A percentile compares a stretch with the other conserved stretches of the same genome.
phyloP scores from a whole-genome alignment of 371 early-diverging fungal genomes.

The Catenaria anguillulae region DNA sequence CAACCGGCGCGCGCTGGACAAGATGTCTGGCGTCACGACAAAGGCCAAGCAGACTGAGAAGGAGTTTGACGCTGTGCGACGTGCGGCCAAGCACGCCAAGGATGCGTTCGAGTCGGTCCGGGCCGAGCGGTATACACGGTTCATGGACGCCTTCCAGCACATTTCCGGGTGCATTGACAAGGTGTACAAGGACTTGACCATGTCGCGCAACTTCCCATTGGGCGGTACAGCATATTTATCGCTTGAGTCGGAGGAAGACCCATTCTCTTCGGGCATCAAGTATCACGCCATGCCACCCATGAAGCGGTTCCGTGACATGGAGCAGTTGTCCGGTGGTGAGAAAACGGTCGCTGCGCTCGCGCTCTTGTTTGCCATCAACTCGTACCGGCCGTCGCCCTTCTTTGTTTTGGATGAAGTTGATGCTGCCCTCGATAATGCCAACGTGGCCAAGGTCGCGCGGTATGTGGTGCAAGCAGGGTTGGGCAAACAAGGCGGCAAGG shows the following conservation, averaged over 20 bases:
- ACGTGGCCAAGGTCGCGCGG: conserved; percentile 80
- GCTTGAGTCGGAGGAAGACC: conserved; percentile 87
- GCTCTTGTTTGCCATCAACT: conserved; percentile 93
- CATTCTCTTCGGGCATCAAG: conserved; percentile 83
- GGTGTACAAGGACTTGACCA: conserved; percentile 90
- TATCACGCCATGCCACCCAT: conserved; percentile 99
- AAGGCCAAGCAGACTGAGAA: conserved; percentile 60
- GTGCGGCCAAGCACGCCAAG: conserved; percentile 59
- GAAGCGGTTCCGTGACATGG: conserved; percentile 98
- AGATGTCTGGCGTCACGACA: conserved; percentile 60
- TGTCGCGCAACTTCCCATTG: conserved; percentile 52
- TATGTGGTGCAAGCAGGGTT: conserved; percentile 49
- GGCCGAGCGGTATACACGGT: conserved; percentile 62
- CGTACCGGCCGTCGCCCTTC: conserved; percentile 92
- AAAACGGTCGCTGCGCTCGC: conserved; percentile 97
- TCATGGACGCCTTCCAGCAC: conserved; percentile 79
- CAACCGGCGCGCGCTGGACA: conserved; percentile 68
- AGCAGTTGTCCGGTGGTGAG: conserved; percentile 97
- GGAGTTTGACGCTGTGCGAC: conserved; percentile 63
- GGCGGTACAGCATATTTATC: conserved; percentile 95
- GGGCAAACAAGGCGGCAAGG: conserved; percentile 10
- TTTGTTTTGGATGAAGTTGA: conserved; percentile 99
- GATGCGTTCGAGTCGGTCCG: conserved; percentile 65
- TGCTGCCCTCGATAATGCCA: conserved; percentile 95
- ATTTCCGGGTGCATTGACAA: conserved; percentile 76